Evolutionary conservation across 345 rosid species (phyloP).

Genomic region (Citrus sp.): DNA sequence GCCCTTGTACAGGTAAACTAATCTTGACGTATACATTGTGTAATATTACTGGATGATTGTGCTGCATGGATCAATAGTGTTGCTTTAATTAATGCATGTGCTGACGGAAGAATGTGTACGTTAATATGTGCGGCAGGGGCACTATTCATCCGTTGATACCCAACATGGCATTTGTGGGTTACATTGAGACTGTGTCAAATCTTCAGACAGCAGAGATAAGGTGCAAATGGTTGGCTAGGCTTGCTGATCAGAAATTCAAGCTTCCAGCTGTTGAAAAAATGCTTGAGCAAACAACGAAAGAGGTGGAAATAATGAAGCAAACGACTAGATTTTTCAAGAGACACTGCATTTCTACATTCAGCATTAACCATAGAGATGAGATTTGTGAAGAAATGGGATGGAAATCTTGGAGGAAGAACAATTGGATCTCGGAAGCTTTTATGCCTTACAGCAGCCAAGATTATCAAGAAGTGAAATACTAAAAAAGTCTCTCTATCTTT

Average conservation of each 20-base stretch:
- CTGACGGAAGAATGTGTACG: too few relatives aligned
- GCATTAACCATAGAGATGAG: conserved; percentile 45
- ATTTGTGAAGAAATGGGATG: conserved; percentile 57
- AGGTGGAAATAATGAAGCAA: conserved; percentile 45
- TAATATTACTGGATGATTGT: background rate
- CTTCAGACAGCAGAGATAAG: conserved; percentile 50
- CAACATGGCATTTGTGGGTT: conserved; percentile 61
- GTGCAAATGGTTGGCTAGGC: conserved; percentile 49
- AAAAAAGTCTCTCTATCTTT: background rate
- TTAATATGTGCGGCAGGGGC: conserved; percentile 29
- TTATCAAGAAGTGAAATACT: conserved; percentile 22
- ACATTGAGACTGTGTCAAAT: conserved; percentile 51
- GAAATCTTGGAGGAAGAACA: conserved; percentile 48
- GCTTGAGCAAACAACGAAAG: conserved; percentile 33
- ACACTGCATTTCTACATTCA: conserved; percentile 51
- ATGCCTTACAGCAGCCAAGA: conserved; percentile 46
- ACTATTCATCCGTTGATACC: conserved; percentile 60
- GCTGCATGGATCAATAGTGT: background rate
- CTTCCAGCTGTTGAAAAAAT: conserved; percentile 38
- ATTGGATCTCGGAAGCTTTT: conserved; percentile 40
- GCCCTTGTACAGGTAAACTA: conserved; percentile 53
- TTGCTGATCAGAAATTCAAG: conserved; percentile 35
- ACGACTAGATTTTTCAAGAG: conserved; percentile 43
- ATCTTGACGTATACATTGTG: background rate
- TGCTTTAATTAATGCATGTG: too few relatives aligned